Conservation (phyloP, 805 yeast species). For the Ogataea pilisensis region DNA sequence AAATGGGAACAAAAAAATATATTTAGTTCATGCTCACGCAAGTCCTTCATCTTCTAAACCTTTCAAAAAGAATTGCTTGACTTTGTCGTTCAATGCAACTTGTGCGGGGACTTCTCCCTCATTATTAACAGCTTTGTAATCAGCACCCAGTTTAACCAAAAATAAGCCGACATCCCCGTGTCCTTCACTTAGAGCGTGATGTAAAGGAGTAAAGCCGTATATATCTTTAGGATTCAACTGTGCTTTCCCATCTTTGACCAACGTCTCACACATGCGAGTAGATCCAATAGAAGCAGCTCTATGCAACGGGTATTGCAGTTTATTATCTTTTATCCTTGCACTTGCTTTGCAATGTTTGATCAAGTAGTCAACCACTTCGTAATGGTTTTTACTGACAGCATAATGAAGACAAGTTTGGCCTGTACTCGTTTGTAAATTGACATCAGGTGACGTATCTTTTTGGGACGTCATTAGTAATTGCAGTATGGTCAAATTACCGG, state of each 20-base stretch:
- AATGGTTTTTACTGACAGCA: constrained; percentile 68
- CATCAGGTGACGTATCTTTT: constrained; percentile 52
- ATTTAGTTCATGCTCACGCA: no score
- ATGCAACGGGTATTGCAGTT: constrained; percentile 65
- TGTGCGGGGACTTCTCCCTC: constrained; percentile 54
- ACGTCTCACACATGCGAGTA: constrained; percentile 46
- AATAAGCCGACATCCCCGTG: constrained; percentile 69
- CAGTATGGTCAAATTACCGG: constrained; percentile 58
- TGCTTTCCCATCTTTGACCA: constrained; percentile 50
- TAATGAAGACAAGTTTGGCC: constrained; percentile 76
- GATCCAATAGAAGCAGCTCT: constrained; percentile 83
- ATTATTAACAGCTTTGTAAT: constrained; percentile 38
- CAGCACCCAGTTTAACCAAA: constrained; percentile 68
- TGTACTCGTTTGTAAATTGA: constrained; percentile 52
- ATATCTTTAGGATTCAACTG: constrained; percentile 66
- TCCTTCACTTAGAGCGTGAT: constrained; percentile 90
- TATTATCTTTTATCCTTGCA: constrained; percentile 61
- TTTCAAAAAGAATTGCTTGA: constrained; percentile 35
- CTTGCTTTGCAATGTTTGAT: constrained; percentile 53
- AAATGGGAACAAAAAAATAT: no score
- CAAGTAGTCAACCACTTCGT: constrained; percentile 49
- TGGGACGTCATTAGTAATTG: constrained; percentile 38
- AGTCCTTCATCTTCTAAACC: constrained; percentile 22
- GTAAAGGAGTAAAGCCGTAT: constrained; percentile 82
- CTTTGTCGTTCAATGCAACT: constrained; percentile 53